phyloP scores from a whole-genome alignment of 352 stramenopile genomes.

The Phytophthora podocarpi region DNA sequence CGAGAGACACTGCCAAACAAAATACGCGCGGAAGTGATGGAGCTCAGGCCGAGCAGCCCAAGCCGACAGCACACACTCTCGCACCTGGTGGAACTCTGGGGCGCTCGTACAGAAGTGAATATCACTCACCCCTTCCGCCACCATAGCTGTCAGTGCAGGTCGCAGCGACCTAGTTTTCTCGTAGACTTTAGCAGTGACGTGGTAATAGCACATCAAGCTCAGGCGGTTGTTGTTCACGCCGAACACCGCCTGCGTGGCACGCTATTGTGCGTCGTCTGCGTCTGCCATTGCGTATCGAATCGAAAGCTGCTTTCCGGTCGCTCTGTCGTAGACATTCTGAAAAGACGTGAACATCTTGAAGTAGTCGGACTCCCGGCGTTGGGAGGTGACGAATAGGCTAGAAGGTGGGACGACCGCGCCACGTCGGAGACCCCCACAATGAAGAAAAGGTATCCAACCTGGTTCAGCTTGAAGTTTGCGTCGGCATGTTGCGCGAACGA shows the following conservation, averaged over 20 bases:
- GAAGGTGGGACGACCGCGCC: constrained; percentile 19
- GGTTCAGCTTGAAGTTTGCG: constrained; percentile 27
- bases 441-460: constrained; percentile 12
- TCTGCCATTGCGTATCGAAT: constrained; percentile 1
- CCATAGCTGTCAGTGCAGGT: no score
- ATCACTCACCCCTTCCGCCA: no score
- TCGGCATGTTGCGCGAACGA: constrained; percentile 9
- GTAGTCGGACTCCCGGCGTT: background rate
- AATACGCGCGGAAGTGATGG: no score
- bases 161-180: no score
- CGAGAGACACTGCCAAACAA: no score
- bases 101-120: no score
- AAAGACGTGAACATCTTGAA: no score
- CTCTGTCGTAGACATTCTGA: background rate
- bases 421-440: constrained; percentile 29
- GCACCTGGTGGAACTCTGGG: no score
- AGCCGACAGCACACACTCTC: no score
- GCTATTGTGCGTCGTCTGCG: constrained; percentile 2
- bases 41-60: no score
- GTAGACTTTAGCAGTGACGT: constrained; percentile 2
- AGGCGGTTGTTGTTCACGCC: background rate
- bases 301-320: background rate
- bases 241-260: background rate
- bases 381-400: constrained; percentile 22
- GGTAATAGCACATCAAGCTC: constrained; percentile 9